Evolutionary conservation across 805 yeast genomes (phyloP).

Genomic region (Isabelozyma heimii): DNA sequence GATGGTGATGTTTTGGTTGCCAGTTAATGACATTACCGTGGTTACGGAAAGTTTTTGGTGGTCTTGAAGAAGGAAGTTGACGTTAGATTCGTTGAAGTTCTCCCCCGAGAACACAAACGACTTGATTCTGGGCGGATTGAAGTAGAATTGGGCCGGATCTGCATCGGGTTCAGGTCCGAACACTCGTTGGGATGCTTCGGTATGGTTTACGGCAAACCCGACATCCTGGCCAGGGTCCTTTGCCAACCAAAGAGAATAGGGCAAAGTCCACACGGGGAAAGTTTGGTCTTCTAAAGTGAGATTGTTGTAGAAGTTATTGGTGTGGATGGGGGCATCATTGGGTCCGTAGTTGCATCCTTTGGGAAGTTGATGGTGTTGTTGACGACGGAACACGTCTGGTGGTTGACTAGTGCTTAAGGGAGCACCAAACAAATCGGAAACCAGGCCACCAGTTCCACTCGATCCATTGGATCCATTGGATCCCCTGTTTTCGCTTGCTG

Average conservation of each 20-base stretch:
- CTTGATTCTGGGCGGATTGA: conserved; percentile 64
- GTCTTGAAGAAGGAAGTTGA: conserved; percentile 17
- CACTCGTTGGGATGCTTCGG: conserved; percentile 56
- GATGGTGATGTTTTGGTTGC: conserved; percentile 28
- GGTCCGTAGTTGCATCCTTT: conserved; percentile 23
- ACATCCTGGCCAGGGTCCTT: conserved; percentile 42
- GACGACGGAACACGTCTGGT: conserved; percentile 35
- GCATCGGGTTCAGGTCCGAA: conserved; percentile 62
- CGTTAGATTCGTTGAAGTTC: conserved; percentile 15
- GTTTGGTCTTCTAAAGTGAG: conserved; percentile 64
- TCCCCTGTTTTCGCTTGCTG: no score
- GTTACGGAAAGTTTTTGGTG: conserved; percentile 32
- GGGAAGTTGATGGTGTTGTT: conserved; percentile 33
- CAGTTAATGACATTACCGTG: conserved; percentile 13
- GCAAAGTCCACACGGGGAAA: conserved; percentile 77
- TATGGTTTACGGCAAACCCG: conserved; percentile 71
- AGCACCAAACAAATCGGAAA: not conserved
- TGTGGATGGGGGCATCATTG: conserved; percentile 50
- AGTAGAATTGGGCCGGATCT: conserved; percentile 57
- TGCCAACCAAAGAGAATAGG: conserved; percentile 71
- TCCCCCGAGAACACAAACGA: conserved; percentile 49
- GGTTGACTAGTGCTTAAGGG: conserved; percentile 46
- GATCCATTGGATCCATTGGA: no score
- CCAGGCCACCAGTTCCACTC: no score
- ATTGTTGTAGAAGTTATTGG: conserved; percentile 79